Evolutionary conservation across 495 filamentous ascomycete species (phyloP), one percentile per base, ranked within the genome.

Genomic region (Thermochaetoides thermophila): DNA sequence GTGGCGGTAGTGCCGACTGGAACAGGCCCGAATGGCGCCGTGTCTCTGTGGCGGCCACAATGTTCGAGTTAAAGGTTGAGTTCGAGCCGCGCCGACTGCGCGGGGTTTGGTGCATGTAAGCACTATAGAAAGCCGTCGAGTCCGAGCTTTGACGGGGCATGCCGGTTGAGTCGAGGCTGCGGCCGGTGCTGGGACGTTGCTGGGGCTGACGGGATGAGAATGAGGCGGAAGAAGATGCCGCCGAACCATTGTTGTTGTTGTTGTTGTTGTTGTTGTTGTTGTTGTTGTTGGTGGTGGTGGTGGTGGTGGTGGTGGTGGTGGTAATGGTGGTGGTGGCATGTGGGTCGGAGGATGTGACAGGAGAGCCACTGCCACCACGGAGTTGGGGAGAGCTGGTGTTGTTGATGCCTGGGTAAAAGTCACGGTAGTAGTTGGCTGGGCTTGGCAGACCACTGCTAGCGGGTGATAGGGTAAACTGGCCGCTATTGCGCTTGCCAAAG

Each of bases 1-100:
- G 73, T 59, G 85, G 74, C 2, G 83, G 82, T 60, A 91, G 73
- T 9, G 84, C 83, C 6, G 84, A 92, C 25, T 81, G 81, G 60
- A 92, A 92, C 20, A 87, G 58, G 11, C 72, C 76, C 0, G 81
- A 84, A 40, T 64, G 58, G 2, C 66, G 60, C 20, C 63, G 55
- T 17, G 55, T 58, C 23, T 67, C 8, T 13, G 9, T 7, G 34
- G 17, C 42, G 20, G 38, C 39, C 11, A 44, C 51, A 30, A 57
- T 55, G 31, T 45, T 52, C 27, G 60, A 63, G 32, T 57, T 53
- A 38, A 60, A 54, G 5, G 56, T 59, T n/a, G 57, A 56, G 43
- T 55, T 62, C 15, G 64, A 68, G 34, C 69, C 61, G n/a, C 48
- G 59, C 20, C 61, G 48, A 13, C 44, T 40, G 16, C 52, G 49